These are phyloP conservation scores for Allantophomopsis cytisporea DNA, from an alignment of 2,329 filamentous ascomycete genomes.

Conservation along the genomic window DNA sequence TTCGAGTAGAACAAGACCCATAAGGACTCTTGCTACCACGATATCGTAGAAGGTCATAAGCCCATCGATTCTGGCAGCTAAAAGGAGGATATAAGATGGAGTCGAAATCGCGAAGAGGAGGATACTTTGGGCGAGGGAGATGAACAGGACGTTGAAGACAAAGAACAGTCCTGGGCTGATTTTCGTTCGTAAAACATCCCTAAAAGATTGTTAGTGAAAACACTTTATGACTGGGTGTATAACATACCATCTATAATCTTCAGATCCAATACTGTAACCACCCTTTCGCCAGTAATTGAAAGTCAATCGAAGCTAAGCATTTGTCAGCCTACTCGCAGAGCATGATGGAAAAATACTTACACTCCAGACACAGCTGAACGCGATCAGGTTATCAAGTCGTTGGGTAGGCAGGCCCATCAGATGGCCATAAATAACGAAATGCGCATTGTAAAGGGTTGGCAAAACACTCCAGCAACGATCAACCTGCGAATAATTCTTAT, in stretches of 20 bases:
- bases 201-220: slow-evolving; percentile 14
- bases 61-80: slow-evolving; percentile 51
- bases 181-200: slow-evolving; percentile 57
- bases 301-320: slow-evolving; percentile 57
- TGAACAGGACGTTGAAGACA: slow-evolving; percentile 81
- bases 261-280: slow-evolving; percentile 75
- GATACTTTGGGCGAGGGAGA: slow-evolving; percentile 69
- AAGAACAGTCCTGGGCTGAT: slow-evolving; percentile 55
- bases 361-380: slow-evolving; percentile 66
- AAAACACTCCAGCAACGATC: slow-evolving; percentile 87
- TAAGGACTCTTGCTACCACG: slow-evolving; percentile 37
- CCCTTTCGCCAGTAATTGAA: slow-evolving; percentile 97
- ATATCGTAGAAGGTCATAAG: slow-evolving; percentile 38
- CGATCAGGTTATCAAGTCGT: slow-evolving; percentile 58
- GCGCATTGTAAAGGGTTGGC: slow-evolving; percentile 73
- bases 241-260: slow-evolving; percentile 78
- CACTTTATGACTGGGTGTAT: background rate
- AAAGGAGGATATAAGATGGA: slow-evolving; percentile 72
- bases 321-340: slow-evolving; percentile 1
- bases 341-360: slow-evolving; percentile 30
- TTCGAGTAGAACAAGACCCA: slow-evolving; percentile 49
- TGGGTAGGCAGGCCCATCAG: slow-evolving; percentile 56
- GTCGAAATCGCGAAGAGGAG: slow-evolving; percentile 68
- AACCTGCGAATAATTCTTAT: slow-evolving; percentile 93
- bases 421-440: slow-evolving; percentile 75